phyloP scores from a whole-genome alignment of 73 alveolate genomes.

The Stentor coeruleus region DNA sequence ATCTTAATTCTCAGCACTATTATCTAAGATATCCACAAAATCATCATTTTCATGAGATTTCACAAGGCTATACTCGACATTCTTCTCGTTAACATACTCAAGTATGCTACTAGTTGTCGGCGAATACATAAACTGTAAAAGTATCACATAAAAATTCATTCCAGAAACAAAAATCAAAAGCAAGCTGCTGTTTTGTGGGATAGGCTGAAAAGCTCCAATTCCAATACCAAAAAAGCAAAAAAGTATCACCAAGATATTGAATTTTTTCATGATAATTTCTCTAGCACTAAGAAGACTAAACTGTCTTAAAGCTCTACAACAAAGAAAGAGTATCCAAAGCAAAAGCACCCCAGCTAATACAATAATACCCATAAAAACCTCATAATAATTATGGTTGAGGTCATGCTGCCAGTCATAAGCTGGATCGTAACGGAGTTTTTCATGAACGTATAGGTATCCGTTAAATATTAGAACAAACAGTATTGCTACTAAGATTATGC shows the following conservation, averaged over 20 bases:
- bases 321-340: neutral
- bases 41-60: neutral
- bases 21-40: no score
- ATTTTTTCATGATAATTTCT: neutral
- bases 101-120: neutral
- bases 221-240: constrained; percentile 6
- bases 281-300: neutral
- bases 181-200: neutral
- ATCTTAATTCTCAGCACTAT: no score
- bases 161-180: neutral
- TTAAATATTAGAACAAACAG: neutral
- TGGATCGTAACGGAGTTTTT: neutral
- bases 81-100: neutral
- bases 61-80: neutral
- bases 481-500: neutral
- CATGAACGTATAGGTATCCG: neutral
- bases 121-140: neutral
- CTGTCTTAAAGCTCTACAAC: neutral
- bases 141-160: neutral
- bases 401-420: constrained; percentile 28
- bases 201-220: constrained; percentile 17
- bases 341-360: neutral
- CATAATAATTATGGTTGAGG: neutral
- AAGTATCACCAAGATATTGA: neutral
- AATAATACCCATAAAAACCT: constrained; percentile 13